Evolutionary conservation across 1,284 basidiomycete species (phyloP).

Genomic region (Marasmius oreades): DNA sequence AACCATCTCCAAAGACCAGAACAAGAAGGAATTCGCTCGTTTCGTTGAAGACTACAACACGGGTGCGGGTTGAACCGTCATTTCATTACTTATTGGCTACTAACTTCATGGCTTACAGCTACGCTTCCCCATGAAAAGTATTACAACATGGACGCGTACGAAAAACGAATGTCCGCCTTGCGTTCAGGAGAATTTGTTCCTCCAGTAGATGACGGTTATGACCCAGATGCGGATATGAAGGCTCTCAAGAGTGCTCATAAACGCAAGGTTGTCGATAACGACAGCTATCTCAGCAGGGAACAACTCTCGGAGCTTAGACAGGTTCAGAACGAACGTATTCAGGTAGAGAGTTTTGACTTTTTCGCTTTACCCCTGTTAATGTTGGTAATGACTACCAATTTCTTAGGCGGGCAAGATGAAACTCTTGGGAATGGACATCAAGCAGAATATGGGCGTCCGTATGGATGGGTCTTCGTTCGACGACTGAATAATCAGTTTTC

Average conservation of each 20-base stretch:
- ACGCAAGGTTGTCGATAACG: conserved; percentile 55
- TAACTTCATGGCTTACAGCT: conserved; percentile 39
- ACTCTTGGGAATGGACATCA: conserved; percentile 76
- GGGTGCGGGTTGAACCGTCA: conserved; percentile 38
- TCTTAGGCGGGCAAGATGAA: conserved; percentile 76
- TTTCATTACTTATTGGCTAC: background rate
- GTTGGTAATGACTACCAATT: conserved; percentile 7
- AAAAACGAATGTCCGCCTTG: conserved; percentile 76
- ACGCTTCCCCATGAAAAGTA: conserved; percentile 91
- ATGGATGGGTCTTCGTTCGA: conserved; percentile 60
- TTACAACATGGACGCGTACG: conserved; percentile 81
- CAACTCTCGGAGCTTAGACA: conserved; percentile 76
- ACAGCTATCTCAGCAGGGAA: conserved; percentile 72
- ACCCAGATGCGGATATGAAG: conserved; percentile 76
- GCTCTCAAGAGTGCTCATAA: conserved; percentile 67
- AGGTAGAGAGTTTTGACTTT: conserved; percentile 41
- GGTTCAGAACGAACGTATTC: conserved; percentile 78
- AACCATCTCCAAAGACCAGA: conserved; percentile 77
- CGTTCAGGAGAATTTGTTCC: conserved; percentile 77
- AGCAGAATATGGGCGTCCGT: conserved; percentile 74
- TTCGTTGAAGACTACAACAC: conserved; percentile 89
- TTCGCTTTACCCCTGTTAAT: background rate
- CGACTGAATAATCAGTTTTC: conserved; percentile 22
- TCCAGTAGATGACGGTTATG: conserved; percentile 65
- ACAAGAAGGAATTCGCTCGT: conserved; percentile 76